Conservation (phyloP, 768 basidiomycete genomes). For the Suillus placidus region DNA sequence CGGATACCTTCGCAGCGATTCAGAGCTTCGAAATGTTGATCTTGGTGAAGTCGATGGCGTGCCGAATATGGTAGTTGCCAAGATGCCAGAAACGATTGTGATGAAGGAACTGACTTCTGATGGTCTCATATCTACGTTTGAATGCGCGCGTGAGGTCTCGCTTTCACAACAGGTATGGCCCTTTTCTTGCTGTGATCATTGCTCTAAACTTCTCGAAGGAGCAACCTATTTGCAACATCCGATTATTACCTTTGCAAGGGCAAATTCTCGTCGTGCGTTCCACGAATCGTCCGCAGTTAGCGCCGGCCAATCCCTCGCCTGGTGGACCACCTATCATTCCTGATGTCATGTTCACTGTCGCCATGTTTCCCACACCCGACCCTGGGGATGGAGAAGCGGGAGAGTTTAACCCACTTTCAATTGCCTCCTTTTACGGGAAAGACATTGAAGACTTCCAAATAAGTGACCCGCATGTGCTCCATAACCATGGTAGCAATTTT, state of each 20-base stretch:
- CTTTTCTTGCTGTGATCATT: slow-evolving; percentile 16
- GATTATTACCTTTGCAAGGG: slow-evolving; percentile 52
- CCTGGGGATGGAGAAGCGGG: slow-evolving; percentile 33
- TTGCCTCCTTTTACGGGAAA: slow-evolving; percentile 34
- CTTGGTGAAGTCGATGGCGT: slow-evolving; percentile 46
- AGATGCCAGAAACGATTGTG: slow-evolving; percentile 43
- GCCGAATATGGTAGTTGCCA: slow-evolving; percentile 46
- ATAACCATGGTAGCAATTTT: slow-evolving; percentile 23
- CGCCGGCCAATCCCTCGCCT: slow-evolving; percentile 7
- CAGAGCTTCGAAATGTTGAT: slow-evolving; percentile 40
- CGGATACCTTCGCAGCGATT: slow-evolving; percentile 39
- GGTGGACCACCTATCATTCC: slow-evolving; percentile 22
- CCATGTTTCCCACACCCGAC: slow-evolving; percentile 34
- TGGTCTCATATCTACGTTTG: slow-evolving; percentile 40
- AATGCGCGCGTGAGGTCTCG: slow-evolving; percentile 37
- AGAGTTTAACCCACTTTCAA: slow-evolving; percentile 28
- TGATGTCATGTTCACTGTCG: slow-evolving; percentile 32
- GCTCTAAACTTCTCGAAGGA: slow-evolving; percentile 33
- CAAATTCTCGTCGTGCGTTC: slow-evolving; percentile 56
- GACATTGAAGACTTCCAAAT: slow-evolving; percentile 39
- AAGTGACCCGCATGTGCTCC: slow-evolving; percentile 31
- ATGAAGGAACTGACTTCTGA: slow-evolving; percentile 44
- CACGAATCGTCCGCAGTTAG: slow-evolving; percentile 25
- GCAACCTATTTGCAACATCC: slow-evolving; percentile 54
- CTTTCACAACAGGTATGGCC: slow-evolving; percentile 23